Evolutionary conservation across 1,284 basidiomycete genomes (phyloP).

Genomic region (Rhodotorula sp.): DNA sequence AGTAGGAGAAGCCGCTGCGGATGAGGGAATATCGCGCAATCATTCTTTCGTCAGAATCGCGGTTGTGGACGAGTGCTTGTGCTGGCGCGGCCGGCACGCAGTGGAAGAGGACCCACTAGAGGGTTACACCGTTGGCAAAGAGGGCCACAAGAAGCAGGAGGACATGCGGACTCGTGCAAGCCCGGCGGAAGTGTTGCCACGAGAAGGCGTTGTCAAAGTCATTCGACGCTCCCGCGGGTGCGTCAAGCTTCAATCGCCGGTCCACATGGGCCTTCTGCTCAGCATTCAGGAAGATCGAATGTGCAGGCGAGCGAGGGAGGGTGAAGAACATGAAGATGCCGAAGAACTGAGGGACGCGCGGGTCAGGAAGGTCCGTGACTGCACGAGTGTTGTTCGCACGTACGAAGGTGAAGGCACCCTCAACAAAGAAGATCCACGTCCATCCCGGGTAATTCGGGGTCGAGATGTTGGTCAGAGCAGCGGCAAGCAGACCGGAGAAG

Average conservation of each 20-base stretch:
- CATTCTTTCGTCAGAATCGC: neutral
- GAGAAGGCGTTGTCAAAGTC: slow-evolving; percentile 26
- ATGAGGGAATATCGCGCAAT: too few relatives aligned
- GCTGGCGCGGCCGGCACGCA: neutral
- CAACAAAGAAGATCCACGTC: slow-evolving; percentile 37
- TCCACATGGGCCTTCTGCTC: slow-evolving; percentile 31
- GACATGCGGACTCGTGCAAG: slow-evolving; percentile 38
- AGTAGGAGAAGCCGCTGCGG: slow-evolving; percentile 27
- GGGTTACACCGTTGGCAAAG: slow-evolving; percentile 20
- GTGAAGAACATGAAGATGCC: slow-evolving; percentile 36
- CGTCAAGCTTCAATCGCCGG: slow-evolving; percentile 33
- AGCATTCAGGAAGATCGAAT: slow-evolving; percentile 32
- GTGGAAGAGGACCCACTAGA: neutral
- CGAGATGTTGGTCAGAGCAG: slow-evolving; percentile 52
- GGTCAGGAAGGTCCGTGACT: slow-evolving; percentile 36
- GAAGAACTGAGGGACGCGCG: slow-evolving; percentile 32
- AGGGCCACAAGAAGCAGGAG: slow-evolving; percentile 33
- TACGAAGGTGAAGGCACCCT: neutral
- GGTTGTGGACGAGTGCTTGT: too few relatives aligned
- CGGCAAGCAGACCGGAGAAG: slow-evolving; percentile 53
- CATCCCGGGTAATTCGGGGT: slow-evolving; percentile 48
- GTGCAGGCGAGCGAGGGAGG: neutral
- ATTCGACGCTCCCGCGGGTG: slow-evolving; percentile 10
- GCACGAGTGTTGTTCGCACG: neutral
- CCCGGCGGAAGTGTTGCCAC: slow-evolving; percentile 26